phyloP scores from a whole-genome alignment of 179 eudicot genomes.

The Beta lomatogona region DNA sequence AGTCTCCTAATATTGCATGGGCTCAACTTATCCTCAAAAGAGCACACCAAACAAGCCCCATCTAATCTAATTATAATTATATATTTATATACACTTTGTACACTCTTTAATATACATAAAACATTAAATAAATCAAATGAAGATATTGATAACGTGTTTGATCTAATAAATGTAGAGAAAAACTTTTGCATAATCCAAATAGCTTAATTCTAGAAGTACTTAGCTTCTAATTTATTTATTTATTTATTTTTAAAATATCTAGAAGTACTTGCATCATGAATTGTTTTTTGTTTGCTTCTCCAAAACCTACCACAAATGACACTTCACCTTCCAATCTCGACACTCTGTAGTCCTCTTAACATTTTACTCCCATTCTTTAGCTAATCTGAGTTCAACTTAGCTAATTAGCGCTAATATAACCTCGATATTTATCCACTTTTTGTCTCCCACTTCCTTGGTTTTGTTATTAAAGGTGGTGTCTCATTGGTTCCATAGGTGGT shows the following conservation, averaged over 20 bases:
- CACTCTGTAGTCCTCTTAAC: constrained; percentile 5
- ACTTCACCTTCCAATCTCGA: constrained; percentile 25
- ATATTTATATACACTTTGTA: constrained; percentile 9
- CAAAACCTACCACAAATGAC: constrained; percentile 24
- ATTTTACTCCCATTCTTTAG: background rate
- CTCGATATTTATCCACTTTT: too few relatives aligned
- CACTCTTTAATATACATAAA: constrained; percentile 26
- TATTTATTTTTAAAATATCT: background rate
- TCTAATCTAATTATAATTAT: constrained; percentile 7
- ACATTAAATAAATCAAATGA: background rate
- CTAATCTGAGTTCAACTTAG: background rate
- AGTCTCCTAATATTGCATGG: constrained; percentile 14
- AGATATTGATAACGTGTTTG: background rate
- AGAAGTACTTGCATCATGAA: constrained; percentile 15
- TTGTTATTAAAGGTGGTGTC: too few relatives aligned
- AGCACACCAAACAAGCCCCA: constrained; percentile 17
- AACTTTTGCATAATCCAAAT: constrained; percentile 16
- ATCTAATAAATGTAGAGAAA: background rate
- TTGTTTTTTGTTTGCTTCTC: constrained; percentile 17
- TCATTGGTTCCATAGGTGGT: too few relatives aligned
- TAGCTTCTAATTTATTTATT: background rate
- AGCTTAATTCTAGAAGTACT: background rate
- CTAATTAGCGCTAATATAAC: too few relatives aligned
- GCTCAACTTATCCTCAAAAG: constrained; percentile 26
- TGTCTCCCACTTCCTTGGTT: too few relatives aligned